A percentile compares a stretch with the other conserved stretches of the same genome.
Evolutionary conservation across 768 basidiomycete species (phyloP).

Genomic region (Mycena alexandri): DNA sequence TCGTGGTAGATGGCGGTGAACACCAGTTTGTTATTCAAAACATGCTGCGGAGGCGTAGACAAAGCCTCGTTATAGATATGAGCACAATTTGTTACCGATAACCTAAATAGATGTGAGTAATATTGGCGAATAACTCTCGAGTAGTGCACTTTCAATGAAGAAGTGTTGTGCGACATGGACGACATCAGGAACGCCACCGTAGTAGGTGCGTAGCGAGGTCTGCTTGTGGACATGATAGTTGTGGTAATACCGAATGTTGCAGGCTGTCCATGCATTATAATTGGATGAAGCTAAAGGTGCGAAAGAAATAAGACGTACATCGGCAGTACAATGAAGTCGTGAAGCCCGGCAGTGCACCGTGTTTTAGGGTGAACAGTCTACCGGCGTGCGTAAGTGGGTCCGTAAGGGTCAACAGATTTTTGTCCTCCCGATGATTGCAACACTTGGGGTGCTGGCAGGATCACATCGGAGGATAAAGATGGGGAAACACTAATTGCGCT

Average conservation of each 20-base stretch:
- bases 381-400: slow-evolving; percentile 34
- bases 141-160: neutral
- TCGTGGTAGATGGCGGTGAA: neutral
- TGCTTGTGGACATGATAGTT: slow-evolving; percentile 20
- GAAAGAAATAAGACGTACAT: slow-evolving; percentile 3
- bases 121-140: slow-evolving; percentile 14
- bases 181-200: neutral
- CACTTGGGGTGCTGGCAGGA: neutral
- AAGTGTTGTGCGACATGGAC: slow-evolving; percentile 16
- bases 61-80: slow-evolving; percentile 7
- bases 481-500: neutral
- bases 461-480: slow-evolving; percentile 3
- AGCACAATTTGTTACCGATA: slow-evolving; percentile 7
- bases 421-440: slow-evolving; percentile 1
- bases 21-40: slow-evolving; percentile 2
- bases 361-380: slow-evolving; percentile 39
- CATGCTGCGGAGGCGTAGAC: neutral
- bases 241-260: slow-evolving; percentile 10
- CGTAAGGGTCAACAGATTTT: slow-evolving; percentile 10
- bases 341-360: slow-evolving; percentile 42
- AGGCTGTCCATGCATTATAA: neutral
- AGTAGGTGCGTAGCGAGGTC: slow-evolving; percentile 9
- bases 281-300: too few species aligned
- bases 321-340: slow-evolving; percentile 44
- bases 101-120: neutral